Evolutionary conservation across 768 basidiomycete species (phyloP).

Genomic region (Trametes elegans): DNA sequence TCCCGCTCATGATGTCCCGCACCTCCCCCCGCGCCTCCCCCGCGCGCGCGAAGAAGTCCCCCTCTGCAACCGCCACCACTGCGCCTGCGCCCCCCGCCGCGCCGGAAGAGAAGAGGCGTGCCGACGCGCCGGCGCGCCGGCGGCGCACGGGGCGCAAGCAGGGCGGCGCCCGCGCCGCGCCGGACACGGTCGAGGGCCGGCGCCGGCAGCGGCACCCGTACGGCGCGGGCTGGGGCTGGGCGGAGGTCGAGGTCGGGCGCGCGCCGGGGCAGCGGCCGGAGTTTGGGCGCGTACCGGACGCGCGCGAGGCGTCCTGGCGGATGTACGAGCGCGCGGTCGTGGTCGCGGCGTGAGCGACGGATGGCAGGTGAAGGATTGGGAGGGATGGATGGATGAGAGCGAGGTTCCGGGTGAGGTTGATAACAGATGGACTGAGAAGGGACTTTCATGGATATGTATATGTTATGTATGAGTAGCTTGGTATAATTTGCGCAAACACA

Average conservation of each 20-base stretch:
- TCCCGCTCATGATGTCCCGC: constrained; percentile 15
- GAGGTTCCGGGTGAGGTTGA: neutral
- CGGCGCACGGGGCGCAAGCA: constrained; percentile 19
- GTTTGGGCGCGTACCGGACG: neutral
- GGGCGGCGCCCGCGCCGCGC: constrained; percentile 5
- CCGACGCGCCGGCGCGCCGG: constrained; percentile 5
- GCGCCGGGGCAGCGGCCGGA: neutral
- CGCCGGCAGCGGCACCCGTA: constrained; percentile 15
- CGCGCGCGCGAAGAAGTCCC: constrained; percentile 3
- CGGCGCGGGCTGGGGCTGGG: constrained; percentile 20
- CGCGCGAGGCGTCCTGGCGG: neutral
- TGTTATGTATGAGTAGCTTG: neutral
- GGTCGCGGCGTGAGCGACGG: neutral
- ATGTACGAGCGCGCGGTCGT: neutral
- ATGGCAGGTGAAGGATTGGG: neutral
- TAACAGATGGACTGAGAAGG: too few species aligned
- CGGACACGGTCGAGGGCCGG: constrained; percentile 20
- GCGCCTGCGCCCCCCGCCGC: neutral
- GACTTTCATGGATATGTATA: neutral
- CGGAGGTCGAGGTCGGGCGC: too few species aligned
- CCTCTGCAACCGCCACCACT: neutral
- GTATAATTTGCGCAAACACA: too few species aligned
- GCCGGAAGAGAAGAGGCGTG: constrained; percentile 4
- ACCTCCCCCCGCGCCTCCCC: neutral
- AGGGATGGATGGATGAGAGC: neutral